Evolutionary conservation across 2,329 filamentous ascomycete genomes (phyloP).

Genomic region (Thyridium curvatum): DNA sequence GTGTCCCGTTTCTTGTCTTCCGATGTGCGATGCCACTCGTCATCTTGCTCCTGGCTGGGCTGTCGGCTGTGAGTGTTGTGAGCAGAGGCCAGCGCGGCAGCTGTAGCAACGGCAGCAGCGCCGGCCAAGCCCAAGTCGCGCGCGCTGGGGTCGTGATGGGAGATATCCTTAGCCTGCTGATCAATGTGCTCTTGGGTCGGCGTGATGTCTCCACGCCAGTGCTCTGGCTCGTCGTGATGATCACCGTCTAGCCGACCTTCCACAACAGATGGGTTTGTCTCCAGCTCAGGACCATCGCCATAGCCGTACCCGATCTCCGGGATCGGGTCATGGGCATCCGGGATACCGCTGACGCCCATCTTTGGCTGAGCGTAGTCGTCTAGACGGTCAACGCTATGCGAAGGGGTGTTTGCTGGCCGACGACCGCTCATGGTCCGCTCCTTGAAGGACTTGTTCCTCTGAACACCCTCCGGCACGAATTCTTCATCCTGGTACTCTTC

Average conservation of each 20-base stretch:
- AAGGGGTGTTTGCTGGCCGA: constrained; percentile 47
- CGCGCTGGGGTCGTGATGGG: constrained; percentile 24
- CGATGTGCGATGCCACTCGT: constrained; percentile 58
- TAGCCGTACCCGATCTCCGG: constrained; percentile 67
- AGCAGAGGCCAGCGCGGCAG: constrained; percentile 35
- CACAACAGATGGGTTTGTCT: constrained; percentile 80
- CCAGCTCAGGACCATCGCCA: constrained; percentile 63
- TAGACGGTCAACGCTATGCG: constrained; percentile 53
- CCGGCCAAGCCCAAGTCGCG: constrained; percentile 35
- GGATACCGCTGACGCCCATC: constrained; percentile 64
- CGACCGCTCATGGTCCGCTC: constrained; percentile 54
- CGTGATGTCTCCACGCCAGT: constrained; percentile 22
- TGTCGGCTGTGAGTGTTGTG: constrained; percentile 47
- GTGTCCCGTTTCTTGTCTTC: constrained; percentile 61
- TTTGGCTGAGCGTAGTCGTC: constrained; percentile 43
- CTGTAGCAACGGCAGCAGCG: constrained; percentile 45
- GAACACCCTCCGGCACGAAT: constrained; percentile 42
- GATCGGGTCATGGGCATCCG: constrained; percentile 63
- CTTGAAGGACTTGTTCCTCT: constrained; percentile 59
- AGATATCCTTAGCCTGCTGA: constrained; percentile 23
- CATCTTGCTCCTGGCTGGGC: constrained; percentile 52
- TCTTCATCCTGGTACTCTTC: constrained; percentile 22
- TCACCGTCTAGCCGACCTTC: constrained; percentile 62
- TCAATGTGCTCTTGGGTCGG: constrained; percentile 25
- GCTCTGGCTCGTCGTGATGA: constrained; percentile 13